Evolutionary conservation across 805 yeast genomes (phyloP).

Genomic region (Saccharomycopsis fodiens): DNA sequence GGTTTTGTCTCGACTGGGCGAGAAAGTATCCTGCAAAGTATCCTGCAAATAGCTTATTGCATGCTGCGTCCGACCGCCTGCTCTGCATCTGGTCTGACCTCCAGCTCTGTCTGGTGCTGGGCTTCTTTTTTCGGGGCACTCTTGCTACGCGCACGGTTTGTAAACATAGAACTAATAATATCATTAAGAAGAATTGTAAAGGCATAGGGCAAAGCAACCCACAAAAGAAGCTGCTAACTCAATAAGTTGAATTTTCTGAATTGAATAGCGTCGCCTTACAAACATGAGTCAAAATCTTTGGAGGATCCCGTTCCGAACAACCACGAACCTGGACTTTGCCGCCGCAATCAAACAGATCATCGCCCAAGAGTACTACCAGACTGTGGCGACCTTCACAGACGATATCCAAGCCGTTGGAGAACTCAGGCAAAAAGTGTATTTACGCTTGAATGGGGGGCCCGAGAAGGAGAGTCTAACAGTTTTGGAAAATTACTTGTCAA

Average conservation of each 20-base stretch:
- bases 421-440: constrained; percentile 34
- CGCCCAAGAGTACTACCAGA: constrained; percentile 39
- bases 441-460: constrained; percentile 25
- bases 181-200: no score
- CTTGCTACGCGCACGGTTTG: no score
- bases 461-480: constrained; percentile 31
- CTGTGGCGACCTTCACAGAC: constrained; percentile 32
- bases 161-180: no score
- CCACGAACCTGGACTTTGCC: constrained; percentile 36
- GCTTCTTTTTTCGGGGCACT: no score
- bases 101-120: no score
- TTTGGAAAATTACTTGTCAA: constrained; percentile 40
- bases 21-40: no score
- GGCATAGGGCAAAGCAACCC: no score
- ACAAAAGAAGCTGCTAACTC: no score
- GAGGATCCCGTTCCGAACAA: constrained; percentile 43
- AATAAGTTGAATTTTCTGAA: neutral
- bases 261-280: constrained; percentile 14
- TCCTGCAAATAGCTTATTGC: no score
- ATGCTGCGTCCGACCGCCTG: no score
- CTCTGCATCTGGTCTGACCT: no score
- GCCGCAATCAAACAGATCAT: constrained; percentile 36
- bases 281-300: constrained; percentile 41
- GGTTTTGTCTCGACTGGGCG: no score
- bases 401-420: constrained; percentile 38